Conservation (phyloP, 2,329 filamentous ascomycete genomes). For the Paecilomyces sp. region DNA sequence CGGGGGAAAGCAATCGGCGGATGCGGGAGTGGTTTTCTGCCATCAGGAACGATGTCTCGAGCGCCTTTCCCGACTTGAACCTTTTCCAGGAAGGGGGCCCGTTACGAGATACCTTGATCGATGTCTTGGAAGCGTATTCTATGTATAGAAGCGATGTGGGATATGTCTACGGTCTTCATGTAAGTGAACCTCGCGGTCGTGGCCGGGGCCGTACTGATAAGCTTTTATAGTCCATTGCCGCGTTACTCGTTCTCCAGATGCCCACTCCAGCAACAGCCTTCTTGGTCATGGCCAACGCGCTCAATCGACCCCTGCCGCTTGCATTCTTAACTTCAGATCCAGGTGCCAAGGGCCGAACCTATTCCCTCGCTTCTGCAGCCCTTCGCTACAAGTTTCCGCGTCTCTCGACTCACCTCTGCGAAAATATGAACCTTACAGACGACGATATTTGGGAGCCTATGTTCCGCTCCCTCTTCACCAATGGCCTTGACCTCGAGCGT, state of each 20-base stretch:
- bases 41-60: conserved; percentile 47
- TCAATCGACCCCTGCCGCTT: conserved; percentile 55
- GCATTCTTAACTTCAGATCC: conserved; percentile 55
- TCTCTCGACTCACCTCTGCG: conserved; percentile 46
- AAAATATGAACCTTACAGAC: conserved; percentile 31
- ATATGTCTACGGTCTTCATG: conserved; percentile 53
- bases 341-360: conserved; percentile 48
- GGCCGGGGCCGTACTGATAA: conserved; percentile 1
- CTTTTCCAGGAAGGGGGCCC: conserved; percentile 51
- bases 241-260: conserved; percentile 52
- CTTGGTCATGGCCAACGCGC: conserved; percentile 52
- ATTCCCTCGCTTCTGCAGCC: conserved; percentile 48
- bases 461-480: conserved; percentile 47
- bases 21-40: conserved; percentile 47
- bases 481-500: conserved; percentile 46
- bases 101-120: conserved; percentile 47
- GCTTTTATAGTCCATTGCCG: conserved; percentile 43
- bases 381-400: conserved; percentile 52
- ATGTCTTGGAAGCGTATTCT: conserved; percentile 56
- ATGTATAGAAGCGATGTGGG: conserved; percentile 59
- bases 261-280: conserved; percentile 48
- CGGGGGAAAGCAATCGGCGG: conserved; percentile 35
- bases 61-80: conserved; percentile 51
- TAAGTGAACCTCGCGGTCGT: conserved; percentile 19
- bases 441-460: conserved; percentile 47